phyloP scores from a whole-genome alignment of 768 basidiomycete species.

The Naematelia encephala region DNA sequence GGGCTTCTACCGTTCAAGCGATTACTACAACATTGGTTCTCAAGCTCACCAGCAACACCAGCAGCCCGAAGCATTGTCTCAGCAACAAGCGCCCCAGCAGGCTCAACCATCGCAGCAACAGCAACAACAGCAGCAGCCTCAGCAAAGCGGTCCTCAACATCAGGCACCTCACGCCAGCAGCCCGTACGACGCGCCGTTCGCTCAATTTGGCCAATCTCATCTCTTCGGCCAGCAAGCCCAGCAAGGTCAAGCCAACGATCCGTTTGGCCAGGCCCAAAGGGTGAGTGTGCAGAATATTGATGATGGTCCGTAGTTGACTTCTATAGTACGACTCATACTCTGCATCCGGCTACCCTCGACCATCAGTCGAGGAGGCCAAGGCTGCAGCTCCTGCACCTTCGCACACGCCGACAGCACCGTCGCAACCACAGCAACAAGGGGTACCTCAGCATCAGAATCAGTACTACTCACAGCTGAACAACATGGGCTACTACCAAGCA shows the following conservation, averaged over 20 bases:
- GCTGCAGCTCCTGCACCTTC: constrained; percentile 28
- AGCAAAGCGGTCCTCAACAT: background rate
- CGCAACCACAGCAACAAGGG: constrained; percentile 20
- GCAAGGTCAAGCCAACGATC: constrained; percentile 41
- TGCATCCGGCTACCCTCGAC: constrained; percentile 48
- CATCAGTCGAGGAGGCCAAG: constrained; percentile 42
- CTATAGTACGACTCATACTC: constrained; percentile 46
- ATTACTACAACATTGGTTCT: constrained; percentile 31
- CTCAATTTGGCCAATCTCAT: constrained; percentile 39
- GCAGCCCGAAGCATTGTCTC: constrained; percentile 10
- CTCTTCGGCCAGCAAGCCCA: constrained; percentile 37
- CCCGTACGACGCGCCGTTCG: constrained; percentile 35
- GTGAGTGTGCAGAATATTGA: background rate
- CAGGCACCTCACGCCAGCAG: constrained; percentile 15
- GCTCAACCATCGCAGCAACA: constrained; percentile 26
- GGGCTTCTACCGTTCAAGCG: constrained; percentile 34
- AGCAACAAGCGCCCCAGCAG: constrained; percentile 20
- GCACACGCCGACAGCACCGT: constrained; percentile 27
- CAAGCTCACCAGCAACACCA: constrained; percentile 32
- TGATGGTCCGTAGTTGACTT: constrained; percentile 16
- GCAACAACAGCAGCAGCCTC: constrained; percentile 18
- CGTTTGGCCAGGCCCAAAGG: constrained; percentile 27
- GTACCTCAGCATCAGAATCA: constrained; percentile 43
- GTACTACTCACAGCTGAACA: constrained; percentile 44
- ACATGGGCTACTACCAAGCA: constrained; percentile 48